These are phyloP conservation scores for Oenanthe sinensis DNA, from an alignment of 129 eudicot genomes.

Conservation along the genomic window DNA sequence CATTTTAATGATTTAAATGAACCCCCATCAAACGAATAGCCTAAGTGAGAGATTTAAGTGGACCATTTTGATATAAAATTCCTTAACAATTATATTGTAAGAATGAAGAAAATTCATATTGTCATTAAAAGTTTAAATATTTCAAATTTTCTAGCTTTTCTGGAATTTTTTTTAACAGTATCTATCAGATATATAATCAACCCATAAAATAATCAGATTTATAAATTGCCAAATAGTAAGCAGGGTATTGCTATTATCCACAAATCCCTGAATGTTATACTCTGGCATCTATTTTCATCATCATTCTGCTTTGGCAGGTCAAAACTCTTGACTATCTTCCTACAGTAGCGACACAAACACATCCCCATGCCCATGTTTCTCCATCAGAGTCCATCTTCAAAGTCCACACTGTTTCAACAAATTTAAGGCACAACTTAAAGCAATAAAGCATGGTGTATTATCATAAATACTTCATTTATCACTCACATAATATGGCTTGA, in stretches of 20 bases:
- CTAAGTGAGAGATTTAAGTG: too few species aligned
- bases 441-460: neutral
- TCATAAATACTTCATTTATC: neutral
- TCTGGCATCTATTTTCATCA: too few species aligned
- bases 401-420: neutral
- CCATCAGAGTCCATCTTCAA: neutral
- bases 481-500: neutral
- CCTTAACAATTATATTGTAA: too few species aligned
- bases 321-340: neutral
- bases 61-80: too few species aligned
- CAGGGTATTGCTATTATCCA: neutral
- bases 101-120: too few species aligned
- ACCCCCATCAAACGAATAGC: too few species aligned
- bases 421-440: neutral
- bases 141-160: neutral
- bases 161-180: neutral
- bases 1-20: too few species aligned
- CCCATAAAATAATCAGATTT: neutral
- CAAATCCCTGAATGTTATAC: neutral
- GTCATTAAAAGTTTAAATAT: neutral
- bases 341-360: neutral
- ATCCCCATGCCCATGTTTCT: neutral
- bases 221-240: neutral
- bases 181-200: too few species aligned
- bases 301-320: neutral